Percentiles rank a stretch among this genome's conserved stretches.
Conservation (phyloP, 352 stramenopile genomes). For the Saprolegnia parasitica region DNA sequence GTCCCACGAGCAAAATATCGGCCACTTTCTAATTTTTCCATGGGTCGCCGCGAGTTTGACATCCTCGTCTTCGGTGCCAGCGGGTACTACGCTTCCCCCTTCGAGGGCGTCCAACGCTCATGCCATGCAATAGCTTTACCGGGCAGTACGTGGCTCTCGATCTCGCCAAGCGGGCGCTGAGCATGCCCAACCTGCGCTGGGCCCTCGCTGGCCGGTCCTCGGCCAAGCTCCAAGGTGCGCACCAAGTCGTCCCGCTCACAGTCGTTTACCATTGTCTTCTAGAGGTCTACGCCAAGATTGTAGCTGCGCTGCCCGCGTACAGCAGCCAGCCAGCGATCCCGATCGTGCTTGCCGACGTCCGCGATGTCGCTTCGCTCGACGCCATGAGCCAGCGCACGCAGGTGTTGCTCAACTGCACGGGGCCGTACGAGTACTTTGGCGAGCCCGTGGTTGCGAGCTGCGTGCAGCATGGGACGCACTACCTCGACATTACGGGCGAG, state of each 20-base stretch:
- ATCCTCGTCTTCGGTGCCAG: slow-evolving; percentile 9
- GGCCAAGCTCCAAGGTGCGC: background rate
- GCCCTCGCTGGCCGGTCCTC: slow-evolving; percentile 4
- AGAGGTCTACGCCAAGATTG: background rate
- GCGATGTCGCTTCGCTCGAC: background rate
- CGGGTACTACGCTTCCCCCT: background rate
- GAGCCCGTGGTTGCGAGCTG: slow-evolving; percentile 13
- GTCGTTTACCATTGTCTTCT: no score
- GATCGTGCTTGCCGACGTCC: slow-evolving; percentile 11
- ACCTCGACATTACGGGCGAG: slow-evolving; percentile 19
- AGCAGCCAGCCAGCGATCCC: background rate
- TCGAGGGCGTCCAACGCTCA: background rate
- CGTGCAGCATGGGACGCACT: background rate
- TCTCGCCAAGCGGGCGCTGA: background rate
- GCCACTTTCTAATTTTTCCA: no score
- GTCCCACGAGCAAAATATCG: no score
- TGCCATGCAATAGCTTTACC: slow-evolving; percentile 2
- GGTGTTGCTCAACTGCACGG: slow-evolving; percentile 18
- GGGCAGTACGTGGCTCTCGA: slow-evolving; percentile 13
- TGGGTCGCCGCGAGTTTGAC: background rate
- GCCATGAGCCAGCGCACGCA: background rate
- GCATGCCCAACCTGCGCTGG: background rate
- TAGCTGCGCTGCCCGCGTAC: no score
- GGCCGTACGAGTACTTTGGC: slow-evolving; percentile 23
- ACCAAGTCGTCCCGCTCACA: background rate